Percentiles rank a stretch among this genome's conserved stretches.
phyloP scores from a whole-genome alignment of 495 filamentous ascomycete species.

The Xylaria longipes region DNA sequence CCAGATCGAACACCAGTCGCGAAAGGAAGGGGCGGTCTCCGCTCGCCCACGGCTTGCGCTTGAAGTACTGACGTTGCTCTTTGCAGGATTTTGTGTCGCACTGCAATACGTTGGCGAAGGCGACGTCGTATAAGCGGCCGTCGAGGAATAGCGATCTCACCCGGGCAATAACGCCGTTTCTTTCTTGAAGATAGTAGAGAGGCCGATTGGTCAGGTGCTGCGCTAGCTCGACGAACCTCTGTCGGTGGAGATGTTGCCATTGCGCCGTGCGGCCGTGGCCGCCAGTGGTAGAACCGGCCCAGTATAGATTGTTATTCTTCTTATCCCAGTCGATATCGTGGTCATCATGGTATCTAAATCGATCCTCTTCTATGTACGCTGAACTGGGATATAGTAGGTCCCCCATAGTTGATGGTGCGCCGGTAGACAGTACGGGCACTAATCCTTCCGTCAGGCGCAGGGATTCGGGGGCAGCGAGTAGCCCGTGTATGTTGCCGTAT shows the following conservation, averaged over 20 bases:
- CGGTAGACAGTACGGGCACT: slow-evolving; percentile 49
- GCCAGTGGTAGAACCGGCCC: slow-evolving; percentile 59
- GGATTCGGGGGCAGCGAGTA: slow-evolving; percentile 37
- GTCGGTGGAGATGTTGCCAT: slow-evolving; percentile 55
- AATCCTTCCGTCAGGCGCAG: slow-evolving; percentile 35
- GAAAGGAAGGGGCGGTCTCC: slow-evolving; percentile 31
- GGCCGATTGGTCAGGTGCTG: slow-evolving; percentile 29
- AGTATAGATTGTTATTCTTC: slow-evolving; percentile 53
- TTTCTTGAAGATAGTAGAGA: slow-evolving; percentile 32
- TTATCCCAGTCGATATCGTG: slow-evolving; percentile 50
- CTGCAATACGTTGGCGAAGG: slow-evolving; percentile 29
- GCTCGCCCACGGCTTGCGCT: slow-evolving; percentile 28
- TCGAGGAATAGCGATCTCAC: slow-evolving; percentile 31
- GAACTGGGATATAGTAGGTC: slow-evolving; percentile 49
- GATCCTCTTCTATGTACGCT: slow-evolving; percentile 38
- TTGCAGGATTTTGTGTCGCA: slow-evolving; percentile 30
- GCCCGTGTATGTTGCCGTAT: slow-evolving; percentile 37
- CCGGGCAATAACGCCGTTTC: slow-evolving; percentile 13
- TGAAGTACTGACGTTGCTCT: slow-evolving; percentile 37
- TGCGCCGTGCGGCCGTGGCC: slow-evolving; percentile 38
- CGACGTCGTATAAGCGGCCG: slow-evolving; percentile 28
- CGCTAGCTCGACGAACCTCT: slow-evolving; percentile 52
- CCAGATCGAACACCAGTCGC: slow-evolving; percentile 55
- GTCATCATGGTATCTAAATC: slow-evolving; percentile 44
- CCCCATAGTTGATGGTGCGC: slow-evolving; percentile 42